Evolutionary conservation across 148 eudicot genomes (phyloP).

Genomic region (Rhododendron ferrugineum): DNA sequence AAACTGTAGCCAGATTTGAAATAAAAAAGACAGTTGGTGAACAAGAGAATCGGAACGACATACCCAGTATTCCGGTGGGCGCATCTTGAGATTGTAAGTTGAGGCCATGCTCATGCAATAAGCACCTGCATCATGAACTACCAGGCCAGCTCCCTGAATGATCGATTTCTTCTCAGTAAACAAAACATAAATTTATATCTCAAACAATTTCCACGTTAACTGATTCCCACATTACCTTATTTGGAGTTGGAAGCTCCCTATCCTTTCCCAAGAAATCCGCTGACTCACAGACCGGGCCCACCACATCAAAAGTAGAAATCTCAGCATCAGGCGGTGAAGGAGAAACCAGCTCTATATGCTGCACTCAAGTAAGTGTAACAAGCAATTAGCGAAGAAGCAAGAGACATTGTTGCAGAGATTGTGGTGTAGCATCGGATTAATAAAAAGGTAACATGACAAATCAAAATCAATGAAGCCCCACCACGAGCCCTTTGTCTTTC

Average conservation of each 20-base stretch:
- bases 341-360: slow-evolving; percentile 90
- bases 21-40: neutral
- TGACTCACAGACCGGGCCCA: slow-evolving; percentile 98
- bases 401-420: neutral
- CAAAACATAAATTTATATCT: neutral
- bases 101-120: slow-evolving; percentile 99
- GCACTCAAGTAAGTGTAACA: slow-evolving; percentile 12
- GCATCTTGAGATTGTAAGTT: slow-evolving; percentile 99
- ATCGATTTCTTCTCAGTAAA: neutral
- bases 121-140: slow-evolving; percentile 98
- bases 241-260: slow-evolving; percentile 75
- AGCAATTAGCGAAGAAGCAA: neutral
- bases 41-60: neutral
- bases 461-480: neutral
- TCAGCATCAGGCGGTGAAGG: slow-evolving; percentile 59
- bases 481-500: neutral
- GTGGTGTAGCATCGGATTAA: neutral
- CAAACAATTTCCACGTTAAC: neutral
- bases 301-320: slow-evolving; percentile 73
- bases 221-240: slow-evolving; percentile 34
- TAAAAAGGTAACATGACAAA: too few species aligned
- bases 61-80: slow-evolving; percentile 99
- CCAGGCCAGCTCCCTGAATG: slow-evolving; percentile 81
- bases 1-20: neutral
- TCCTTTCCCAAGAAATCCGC: slow-evolving; percentile 97